These are phyloP conservation scores for Suhomyces emberorum DNA, from an alignment of 805 yeast genomes.

Conservation along the genomic window DNA sequence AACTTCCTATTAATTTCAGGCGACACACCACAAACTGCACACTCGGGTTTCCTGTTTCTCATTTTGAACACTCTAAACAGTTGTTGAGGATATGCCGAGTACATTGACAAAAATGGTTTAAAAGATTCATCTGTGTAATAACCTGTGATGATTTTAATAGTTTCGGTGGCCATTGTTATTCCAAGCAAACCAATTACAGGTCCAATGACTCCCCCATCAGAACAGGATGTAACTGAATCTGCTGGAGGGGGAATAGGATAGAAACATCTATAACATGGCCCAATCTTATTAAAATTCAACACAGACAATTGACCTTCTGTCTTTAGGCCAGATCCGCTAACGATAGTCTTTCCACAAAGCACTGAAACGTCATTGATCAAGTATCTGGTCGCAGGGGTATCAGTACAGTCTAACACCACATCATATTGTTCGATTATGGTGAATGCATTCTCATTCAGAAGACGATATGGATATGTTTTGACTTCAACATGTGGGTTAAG, in stretches of 20 bases:
- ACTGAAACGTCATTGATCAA: conserved; percentile 84
- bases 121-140: conserved; percentile 50
- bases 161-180: conserved; percentile 80
- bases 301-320: conserved; percentile 88
- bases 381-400: conserved; percentile 84
- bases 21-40: conserved; percentile 60
- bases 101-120: conserved; percentile 65
- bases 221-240: conserved; percentile 74
- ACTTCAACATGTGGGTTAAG: conserved; percentile 70
- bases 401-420: conserved; percentile 87
- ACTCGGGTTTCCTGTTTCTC: conserved; percentile 60
- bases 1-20: conserved; percentile 47
- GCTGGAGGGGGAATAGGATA: conserved; percentile 91
- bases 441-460: conserved; percentile 58
- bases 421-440: conserved; percentile 64
- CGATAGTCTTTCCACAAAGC: conserved; percentile 60
- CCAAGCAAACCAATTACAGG: conserved; percentile 96
- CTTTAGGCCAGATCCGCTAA: conserved; percentile 89
- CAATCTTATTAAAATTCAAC: conserved; percentile 58
- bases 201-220: conserved; percentile 92
- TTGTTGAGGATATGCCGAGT: conserved; percentile 65
- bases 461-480: conserved; percentile 47
- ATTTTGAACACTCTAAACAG: conserved; percentile 71
- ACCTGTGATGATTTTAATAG: conserved; percentile 68
- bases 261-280: conserved; percentile 95